These are phyloP conservation scores for Trichophaea hybrida DNA, from an alignment of 2,329 filamentous ascomycete genomes.

Conservation along the genomic window DNA sequence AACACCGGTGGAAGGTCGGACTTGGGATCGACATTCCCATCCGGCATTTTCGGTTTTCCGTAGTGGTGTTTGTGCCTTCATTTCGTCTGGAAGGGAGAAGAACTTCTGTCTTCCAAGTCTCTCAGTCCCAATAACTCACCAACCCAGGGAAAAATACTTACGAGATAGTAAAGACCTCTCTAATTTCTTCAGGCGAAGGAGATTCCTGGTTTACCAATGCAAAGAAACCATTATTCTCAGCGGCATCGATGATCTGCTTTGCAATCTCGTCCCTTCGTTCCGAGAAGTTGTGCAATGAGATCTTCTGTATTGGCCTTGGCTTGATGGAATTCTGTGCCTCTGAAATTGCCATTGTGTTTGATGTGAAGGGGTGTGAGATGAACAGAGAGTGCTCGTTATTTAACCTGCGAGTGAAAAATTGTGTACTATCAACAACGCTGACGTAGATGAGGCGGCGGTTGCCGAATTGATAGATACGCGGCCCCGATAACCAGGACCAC, in stretches of 20 bases:
- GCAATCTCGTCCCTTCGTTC: conserved; percentile 42
- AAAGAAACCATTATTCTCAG: conserved; percentile 49
- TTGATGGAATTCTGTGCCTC: neutral
- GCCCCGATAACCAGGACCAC: no score
- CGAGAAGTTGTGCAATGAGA: conserved; percentile 43
- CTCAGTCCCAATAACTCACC: no score
- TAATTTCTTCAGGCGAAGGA: conserved; percentile 34
- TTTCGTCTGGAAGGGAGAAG: conserved; percentile 42
- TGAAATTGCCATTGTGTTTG: neutral
- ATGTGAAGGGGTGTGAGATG: neutral
- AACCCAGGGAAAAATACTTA: conserved; percentile 21
- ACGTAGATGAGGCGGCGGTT: no score
- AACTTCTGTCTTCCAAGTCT: conserved; percentile 35
- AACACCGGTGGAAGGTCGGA: conserved; percentile 45
- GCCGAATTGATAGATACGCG: no score
- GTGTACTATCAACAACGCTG: no score
- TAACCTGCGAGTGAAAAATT: no score
- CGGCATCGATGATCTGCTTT: conserved; percentile 38
- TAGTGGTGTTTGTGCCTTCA: conserved; percentile 36
- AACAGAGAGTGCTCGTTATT: no score
- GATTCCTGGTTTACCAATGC: conserved; percentile 44
- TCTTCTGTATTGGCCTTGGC: conserved; percentile 33
- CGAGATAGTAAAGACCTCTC: conserved; percentile 28
- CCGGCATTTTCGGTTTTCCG: conserved; percentile 41
- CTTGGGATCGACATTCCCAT: conserved; percentile 46